phyloP scores from a whole-genome alignment of 441 rosid species.

The Isatis lusitanica region DNA sequence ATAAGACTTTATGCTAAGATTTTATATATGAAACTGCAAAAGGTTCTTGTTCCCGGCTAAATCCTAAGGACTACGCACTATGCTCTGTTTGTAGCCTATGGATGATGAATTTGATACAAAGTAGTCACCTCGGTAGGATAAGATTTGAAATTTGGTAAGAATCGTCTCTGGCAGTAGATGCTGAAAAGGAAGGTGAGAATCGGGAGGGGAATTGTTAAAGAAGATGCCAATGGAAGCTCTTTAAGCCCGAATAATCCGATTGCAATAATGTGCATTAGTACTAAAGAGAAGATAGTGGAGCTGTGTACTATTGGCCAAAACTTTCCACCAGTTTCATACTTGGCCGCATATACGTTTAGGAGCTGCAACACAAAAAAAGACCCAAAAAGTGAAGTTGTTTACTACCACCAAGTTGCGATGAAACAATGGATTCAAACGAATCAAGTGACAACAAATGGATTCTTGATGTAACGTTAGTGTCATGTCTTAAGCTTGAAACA shows the following conservation, averaged over 20 bases:
- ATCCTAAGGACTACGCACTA: neutral
- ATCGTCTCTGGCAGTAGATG: constrained; percentile 80
- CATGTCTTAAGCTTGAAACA: constrained; percentile 19
- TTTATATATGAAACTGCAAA: neutral
- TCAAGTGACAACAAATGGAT: constrained; percentile 27
- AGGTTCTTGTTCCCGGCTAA: neutral
- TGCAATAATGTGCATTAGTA: constrained; percentile 88
- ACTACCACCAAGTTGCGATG: constrained; percentile 24
- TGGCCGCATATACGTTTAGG: constrained; percentile 76
- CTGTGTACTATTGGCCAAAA: constrained; percentile 90
- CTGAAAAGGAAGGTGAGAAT: constrained; percentile 75
- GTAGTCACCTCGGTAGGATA: constrained; percentile 71
- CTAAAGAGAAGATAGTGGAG: constrained; percentile 71
- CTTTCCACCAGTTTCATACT: constrained; percentile 75
- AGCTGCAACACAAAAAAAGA: constrained; percentile 52
- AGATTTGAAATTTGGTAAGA: constrained; percentile 66
- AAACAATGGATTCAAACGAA: constrained; percentile 3
- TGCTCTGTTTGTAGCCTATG: constrained; percentile 10
- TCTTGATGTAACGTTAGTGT: constrained; percentile 31
- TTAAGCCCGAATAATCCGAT: constrained; percentile 83
- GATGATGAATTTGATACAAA: neutral
- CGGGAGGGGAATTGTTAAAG: constrained; percentile 78
- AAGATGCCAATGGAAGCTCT: constrained; percentile 72
- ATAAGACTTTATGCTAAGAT: neutral
- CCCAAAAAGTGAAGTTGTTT: constrained; percentile 1